A percentile compares a stretch with the other conserved stretches of the same genome.
phyloP scores from a whole-genome alignment of 2,329 filamentous ascomycete genomes.

The Aureobasidium uvarum region DNA sequence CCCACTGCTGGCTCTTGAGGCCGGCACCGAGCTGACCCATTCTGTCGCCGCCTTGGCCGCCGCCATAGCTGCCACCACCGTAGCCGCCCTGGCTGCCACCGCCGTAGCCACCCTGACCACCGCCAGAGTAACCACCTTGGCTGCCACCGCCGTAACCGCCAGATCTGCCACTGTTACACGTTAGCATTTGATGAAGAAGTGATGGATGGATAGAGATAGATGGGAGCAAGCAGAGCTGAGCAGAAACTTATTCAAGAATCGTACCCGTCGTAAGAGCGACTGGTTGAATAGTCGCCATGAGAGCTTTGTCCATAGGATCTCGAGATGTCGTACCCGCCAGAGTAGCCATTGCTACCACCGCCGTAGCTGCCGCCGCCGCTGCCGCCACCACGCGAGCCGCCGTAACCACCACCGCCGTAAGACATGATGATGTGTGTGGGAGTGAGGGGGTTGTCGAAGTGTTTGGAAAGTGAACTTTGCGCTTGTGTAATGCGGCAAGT shows the following conservation, averaged over 20 bases:
- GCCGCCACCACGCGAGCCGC: constrained; percentile 43
- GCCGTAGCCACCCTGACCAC: constrained; percentile 32
- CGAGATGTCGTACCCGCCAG: constrained; percentile 38
- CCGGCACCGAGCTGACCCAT: constrained; percentile 89
- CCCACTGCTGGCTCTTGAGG: constrained; percentile 85
- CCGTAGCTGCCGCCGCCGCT: constrained; percentile 29
- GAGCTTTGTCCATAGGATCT: constrained; percentile 40
- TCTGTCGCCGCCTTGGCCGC: constrained; percentile 71
- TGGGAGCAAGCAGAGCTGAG: constrained; percentile 9
- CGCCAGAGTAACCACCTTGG: constrained; percentile 35
- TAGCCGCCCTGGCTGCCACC: constrained; percentile 34
- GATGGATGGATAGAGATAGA: background rate
- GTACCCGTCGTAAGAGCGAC: constrained; percentile 24
- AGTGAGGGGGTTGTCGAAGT: constrained; percentile 19
- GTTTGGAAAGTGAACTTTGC: constrained; percentile 14
- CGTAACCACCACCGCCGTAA: constrained; percentile 58
- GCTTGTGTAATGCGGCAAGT: constrained; percentile 1
- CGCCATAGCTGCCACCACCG: constrained; percentile 41
- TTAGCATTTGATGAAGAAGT: background rate
- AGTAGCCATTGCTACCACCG: constrained; percentile 38
- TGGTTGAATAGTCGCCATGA: constrained; percentile 37
- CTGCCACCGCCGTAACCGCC: constrained; percentile 24
- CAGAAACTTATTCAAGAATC: constrained; percentile 14
- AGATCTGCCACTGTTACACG: constrained; percentile 21
- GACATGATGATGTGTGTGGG: constrained; percentile 57